Evolutionary conservation across 768 basidiomycete species (phyloP), one percentile per base, ranked within the genome.

Genomic region (Imleria badia): DNA sequence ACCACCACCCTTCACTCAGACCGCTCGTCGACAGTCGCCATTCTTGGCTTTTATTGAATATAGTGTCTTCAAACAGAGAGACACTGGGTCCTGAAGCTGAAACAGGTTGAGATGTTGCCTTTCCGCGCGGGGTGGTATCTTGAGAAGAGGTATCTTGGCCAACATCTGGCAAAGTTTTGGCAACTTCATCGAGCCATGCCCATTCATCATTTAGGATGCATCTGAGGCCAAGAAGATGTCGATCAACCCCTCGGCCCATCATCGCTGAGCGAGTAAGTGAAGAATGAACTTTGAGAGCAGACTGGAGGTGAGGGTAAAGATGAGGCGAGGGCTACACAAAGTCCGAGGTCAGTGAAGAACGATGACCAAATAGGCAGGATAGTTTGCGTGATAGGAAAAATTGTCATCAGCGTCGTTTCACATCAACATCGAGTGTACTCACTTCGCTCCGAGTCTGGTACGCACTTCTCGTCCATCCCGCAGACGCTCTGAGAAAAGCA

Each of bases 1-100:
- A 98, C 36, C 87, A 76, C 60, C 85, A 80, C 0, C 94, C 94
- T 23, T 89, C 87, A 71, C 89, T 93, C 59, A 97, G 70, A 8
- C 89, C 93, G 72, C 91, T 95, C 8, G 94, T 96, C 57, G 89
- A 91, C 38, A 97, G 75, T 61, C 87, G 89, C 95, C 94, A 97
- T 56, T 81, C 80, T 58, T 87, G 80, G 61, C 90, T 92, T 52
- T 79, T 78, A 20, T 75, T 72, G 72, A 91, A 96, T 11, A 92
- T 66, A 36, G 81, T 76, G 71, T 97, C 94, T 6, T 89, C 83
- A 62, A 97, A 90, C 7, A 97, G 68, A 1, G 78, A 65, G 15
- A 51, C 34, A n/a, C 22, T 45, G 12, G 22, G 26, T 23, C 35
- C 41, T 22, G 36, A 44, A 43, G 4, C 36, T 11, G 47, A 19